Evolutionary conservation across 768 basidiomycete species (phyloP).

Genomic region (Calocera cornea): DNA sequence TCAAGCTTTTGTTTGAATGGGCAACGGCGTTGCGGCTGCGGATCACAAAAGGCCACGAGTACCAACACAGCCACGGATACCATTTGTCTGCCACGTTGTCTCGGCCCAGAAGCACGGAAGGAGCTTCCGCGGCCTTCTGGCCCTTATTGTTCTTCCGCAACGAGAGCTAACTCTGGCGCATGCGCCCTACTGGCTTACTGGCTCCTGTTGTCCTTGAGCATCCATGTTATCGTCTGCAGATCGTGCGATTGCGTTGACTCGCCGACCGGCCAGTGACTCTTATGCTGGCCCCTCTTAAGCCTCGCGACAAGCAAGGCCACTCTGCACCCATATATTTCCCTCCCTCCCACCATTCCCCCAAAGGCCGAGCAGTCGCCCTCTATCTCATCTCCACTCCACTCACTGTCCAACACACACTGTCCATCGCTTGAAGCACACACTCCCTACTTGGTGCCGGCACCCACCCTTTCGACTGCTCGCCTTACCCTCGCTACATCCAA

Average conservation of each 20-base stretch:
- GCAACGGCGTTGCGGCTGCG: background rate
- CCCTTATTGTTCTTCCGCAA: background rate
- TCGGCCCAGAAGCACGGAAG: background rate
- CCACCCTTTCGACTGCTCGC: background rate
- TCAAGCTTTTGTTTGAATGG: background rate
- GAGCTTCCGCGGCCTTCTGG: background rate
- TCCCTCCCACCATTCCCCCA: background rate
- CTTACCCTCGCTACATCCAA: background rate
- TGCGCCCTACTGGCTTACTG: background rate
- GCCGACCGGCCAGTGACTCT: background rate
- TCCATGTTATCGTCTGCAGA: background rate
- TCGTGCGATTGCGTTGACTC: background rate
- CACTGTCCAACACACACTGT: background rate
- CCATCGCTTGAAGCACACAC: background rate
- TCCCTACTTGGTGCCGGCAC: background rate
- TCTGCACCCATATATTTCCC: background rate
- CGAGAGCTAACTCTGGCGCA: background rate
- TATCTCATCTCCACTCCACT: background rate
- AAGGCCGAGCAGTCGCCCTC: background rate
- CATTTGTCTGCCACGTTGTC: background rate
- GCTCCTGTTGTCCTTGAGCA: constrained; percentile 1
- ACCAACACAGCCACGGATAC: background rate
- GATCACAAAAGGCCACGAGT: background rate
- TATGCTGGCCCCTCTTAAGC: background rate
- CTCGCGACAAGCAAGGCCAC: background rate